Evolutionary conservation across 805 yeast species (phyloP).

Genomic region (Metschnikowia kofuensis): DNA sequence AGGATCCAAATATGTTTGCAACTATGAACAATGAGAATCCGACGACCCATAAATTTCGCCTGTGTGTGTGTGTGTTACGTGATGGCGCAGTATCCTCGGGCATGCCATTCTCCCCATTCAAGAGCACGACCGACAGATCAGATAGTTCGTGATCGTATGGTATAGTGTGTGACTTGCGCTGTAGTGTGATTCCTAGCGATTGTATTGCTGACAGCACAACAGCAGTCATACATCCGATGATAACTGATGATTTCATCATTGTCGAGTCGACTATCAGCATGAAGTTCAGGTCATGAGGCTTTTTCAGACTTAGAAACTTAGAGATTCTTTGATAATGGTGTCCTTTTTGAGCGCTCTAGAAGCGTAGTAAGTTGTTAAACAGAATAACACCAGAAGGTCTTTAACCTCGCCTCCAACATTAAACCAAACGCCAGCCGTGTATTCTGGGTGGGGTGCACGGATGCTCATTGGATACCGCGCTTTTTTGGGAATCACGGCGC

Average conservation of each 20-base stretch:
- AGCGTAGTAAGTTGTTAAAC: no score
- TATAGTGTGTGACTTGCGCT: constrained; percentile 69
- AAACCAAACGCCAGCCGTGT: no score
- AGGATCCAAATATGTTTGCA: constrained; percentile 76
- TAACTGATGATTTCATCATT: constrained; percentile 13
- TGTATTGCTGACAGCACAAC: constrained; percentile 75
- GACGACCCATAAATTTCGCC: constrained; percentile 65
- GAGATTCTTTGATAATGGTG: no score
- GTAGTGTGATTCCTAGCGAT: constrained; percentile 77
- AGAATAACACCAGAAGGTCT: no score
- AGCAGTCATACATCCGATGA: constrained; percentile 63
- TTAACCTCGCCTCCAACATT: no score
- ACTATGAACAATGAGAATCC: constrained; percentile 70
- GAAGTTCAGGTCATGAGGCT: no score
- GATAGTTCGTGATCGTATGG: constrained; percentile 15
- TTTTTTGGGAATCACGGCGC: no score
- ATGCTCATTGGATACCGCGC: no score
- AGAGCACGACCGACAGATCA: constrained; percentile 9
- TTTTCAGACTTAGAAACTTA: no score
- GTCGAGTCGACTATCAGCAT: background rate
- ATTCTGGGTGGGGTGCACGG: no score
- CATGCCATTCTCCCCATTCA: constrained; percentile 9
- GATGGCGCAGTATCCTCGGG: constrained; percentile 8
- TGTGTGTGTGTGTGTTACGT: constrained; percentile 31
- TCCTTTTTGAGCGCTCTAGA: no score